phyloP scores from a whole-genome alignment of 2,329 filamentous ascomycete species.

The Chaetomium sp. region DNA sequence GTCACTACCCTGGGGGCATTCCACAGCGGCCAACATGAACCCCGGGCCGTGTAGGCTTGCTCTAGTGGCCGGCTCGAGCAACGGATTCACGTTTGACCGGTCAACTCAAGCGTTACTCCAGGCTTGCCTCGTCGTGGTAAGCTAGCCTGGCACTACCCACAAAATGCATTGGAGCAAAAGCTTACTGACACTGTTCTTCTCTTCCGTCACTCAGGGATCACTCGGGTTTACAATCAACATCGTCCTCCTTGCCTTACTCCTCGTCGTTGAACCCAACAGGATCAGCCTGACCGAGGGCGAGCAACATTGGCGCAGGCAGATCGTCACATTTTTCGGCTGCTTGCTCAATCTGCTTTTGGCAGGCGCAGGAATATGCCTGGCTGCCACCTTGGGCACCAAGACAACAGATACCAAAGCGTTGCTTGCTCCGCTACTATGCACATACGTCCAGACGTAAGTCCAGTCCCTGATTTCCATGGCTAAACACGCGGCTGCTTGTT shows the following conservation, averaged over 20 bases:
- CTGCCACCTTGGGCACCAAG: constrained; percentile 25
- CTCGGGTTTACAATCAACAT: constrained; percentile 31
- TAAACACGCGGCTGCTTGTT: neutral
- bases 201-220: constrained; percentile 24
- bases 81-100: constrained; percentile 18
- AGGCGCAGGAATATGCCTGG: constrained; percentile 31
- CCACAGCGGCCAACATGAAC: neutral
- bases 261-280: constrained; percentile 30
- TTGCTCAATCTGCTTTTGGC: constrained; percentile 33
- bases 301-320: constrained; percentile 35
- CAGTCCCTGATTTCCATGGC: neutral
- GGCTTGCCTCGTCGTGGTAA: constrained; percentile 28
- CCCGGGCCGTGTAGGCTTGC: constrained; percentile 13
- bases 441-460: constrained; percentile 33
- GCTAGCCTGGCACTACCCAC: neutral
- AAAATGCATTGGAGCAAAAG: neutral
- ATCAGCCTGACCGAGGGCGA: constrained; percentile 34
- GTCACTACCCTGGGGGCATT: neutral
- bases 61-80: neutral
- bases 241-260: constrained; percentile 26
- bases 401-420: constrained; percentile 25
- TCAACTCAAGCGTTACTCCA: constrained; percentile 25
- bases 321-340: constrained; percentile 33
- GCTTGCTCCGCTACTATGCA: constrained; percentile 30
- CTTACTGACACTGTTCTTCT: neutral